Conservation (phyloP, 139 green algal genomes). For the Diplosphaera chodatii region DNA sequence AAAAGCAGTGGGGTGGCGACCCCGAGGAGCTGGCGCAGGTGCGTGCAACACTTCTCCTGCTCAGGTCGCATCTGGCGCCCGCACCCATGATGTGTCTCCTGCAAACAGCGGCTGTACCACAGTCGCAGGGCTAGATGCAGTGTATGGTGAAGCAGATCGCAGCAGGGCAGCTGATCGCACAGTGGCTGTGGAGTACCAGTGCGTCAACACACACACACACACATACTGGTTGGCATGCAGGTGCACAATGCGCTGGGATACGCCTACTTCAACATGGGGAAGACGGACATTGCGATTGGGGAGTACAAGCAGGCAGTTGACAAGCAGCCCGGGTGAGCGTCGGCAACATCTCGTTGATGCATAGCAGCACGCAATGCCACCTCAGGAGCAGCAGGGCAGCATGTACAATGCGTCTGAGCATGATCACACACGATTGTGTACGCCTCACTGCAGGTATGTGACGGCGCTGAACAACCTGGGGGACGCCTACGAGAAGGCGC, state of each 20-base stretch:
- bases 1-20: slow-evolving; percentile 87
- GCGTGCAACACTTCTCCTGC: too few relatives aligned
- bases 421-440: slow-evolving; percentile 4
- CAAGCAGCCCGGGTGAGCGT: slow-evolving; percentile 56
- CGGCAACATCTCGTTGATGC: background rate
- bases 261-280: slow-evolving; percentile 86
- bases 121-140: too few relatives aligned
- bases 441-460: slow-evolving; percentile 47
- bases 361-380: too few relatives aligned
- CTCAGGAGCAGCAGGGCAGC: too few relatives aligned
- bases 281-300: slow-evolving; percentile 50
- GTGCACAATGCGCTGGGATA: slow-evolving; percentile 97
- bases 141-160: too few relatives aligned
- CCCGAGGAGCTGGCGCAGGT: slow-evolving; percentile 88
- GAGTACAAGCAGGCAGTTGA: slow-evolving; percentile 84
- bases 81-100: too few relatives aligned
- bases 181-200: too few relatives aligned
- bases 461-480: slow-evolving; percentile 99
- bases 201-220: too few relatives aligned
- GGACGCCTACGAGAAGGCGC: slow-evolving; percentile 79
- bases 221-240: slow-evolving; percentile 22
- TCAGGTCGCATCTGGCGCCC: too few relatives aligned
- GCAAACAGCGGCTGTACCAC: too few relatives aligned
- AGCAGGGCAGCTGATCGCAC: too few relatives aligned
- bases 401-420: too few relatives aligned